Evolutionary conservation across 2,329 filamentous ascomycete species (phyloP).

Genomic region (Aspergillus fructus): DNA sequence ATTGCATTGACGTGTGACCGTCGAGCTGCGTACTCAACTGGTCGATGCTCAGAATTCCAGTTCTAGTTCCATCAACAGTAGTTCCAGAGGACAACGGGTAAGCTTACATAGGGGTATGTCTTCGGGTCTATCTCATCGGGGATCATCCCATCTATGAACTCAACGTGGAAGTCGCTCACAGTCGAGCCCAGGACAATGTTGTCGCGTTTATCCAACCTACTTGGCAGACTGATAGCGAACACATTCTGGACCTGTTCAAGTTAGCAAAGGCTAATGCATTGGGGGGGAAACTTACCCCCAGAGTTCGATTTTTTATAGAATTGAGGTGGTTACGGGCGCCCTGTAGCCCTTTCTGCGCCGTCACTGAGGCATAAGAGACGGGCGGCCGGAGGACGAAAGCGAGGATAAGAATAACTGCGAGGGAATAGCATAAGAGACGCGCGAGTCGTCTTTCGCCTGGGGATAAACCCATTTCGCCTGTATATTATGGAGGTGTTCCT

Average conservation of each 20-base stretch:
- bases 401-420: not conserved
- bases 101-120: slow-evolving; percentile 20
- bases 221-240: slow-evolving; percentile 22
- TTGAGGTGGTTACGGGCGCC: not conserved
- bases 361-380: not conserved
- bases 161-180: slow-evolving; percentile 17
- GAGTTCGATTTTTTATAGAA: slow-evolving; percentile 10
- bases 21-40: slow-evolving; percentile 20
- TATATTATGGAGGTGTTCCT: not conserved
- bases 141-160: slow-evolving; percentile 20
- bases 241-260: slow-evolving; percentile 19
- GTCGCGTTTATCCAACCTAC: slow-evolving; percentile 22
- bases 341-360: not conserved
- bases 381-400: slow-evolving; percentile 1
- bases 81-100: not conserved
- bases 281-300: slow-evolving; percentile 2
- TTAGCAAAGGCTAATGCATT: not conserved
- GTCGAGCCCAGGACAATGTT: slow-evolving; percentile 22
- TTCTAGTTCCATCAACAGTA: slow-evolving; percentile 12
- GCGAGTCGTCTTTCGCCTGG: slow-evolving; percentile 5
- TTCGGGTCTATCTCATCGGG: slow-evolving; percentile 17
- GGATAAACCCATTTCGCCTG: not conserved
- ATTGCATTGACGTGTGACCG: slow-evolving; percentile 23
- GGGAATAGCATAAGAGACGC: not conserved
- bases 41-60: slow-evolving; percentile 20